phyloP scores from a whole-genome alignment of 352 stramenopile genomes.

The Globisporangium recalcitrans region DNA sequence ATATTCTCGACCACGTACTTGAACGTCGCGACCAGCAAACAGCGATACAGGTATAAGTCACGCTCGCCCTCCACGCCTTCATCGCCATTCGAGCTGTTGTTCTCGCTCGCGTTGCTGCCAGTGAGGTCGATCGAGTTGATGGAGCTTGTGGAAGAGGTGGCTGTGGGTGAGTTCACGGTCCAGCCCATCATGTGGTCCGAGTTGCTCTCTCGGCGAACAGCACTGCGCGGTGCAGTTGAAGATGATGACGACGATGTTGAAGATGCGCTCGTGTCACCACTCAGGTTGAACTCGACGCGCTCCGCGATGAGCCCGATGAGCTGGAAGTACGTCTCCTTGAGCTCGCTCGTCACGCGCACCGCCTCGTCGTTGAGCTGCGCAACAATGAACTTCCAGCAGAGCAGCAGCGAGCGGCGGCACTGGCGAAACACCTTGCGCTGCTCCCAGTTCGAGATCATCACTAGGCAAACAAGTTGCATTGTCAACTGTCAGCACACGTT shows the following conservation, averaged over 20 bases:
- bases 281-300: constrained; percentile 61
- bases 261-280: constrained; percentile 15
- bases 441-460: constrained; percentile 27
- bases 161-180: constrained; percentile 27
- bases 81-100: constrained; percentile 14
- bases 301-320: constrained; percentile 58
- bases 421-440: constrained; percentile 47
- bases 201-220: constrained; percentile 7
- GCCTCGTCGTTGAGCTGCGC: constrained; percentile 51
- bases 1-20: constrained; percentile 66
- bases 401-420: constrained; percentile 48
- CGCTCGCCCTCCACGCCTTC: constrained; percentile 39
- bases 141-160: constrained; percentile 4
- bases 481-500: not conserved
- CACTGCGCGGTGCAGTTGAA: constrained; percentile 3
- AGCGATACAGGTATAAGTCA: constrained; percentile 61
- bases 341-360: constrained; percentile 26
- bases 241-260: not conserved
- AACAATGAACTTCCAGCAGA: constrained; percentile 65
- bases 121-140: constrained; percentile 1
- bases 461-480: no score
- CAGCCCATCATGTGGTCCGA: constrained; percentile 19
- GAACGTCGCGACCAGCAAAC: constrained; percentile 69
- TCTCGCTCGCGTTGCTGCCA: constrained; percentile 9
- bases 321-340: constrained; percentile 55